Base-by-base conservation (phyloP, 1,139 yeast genomes). In the Debaryomyces singareniensis region DNA sequence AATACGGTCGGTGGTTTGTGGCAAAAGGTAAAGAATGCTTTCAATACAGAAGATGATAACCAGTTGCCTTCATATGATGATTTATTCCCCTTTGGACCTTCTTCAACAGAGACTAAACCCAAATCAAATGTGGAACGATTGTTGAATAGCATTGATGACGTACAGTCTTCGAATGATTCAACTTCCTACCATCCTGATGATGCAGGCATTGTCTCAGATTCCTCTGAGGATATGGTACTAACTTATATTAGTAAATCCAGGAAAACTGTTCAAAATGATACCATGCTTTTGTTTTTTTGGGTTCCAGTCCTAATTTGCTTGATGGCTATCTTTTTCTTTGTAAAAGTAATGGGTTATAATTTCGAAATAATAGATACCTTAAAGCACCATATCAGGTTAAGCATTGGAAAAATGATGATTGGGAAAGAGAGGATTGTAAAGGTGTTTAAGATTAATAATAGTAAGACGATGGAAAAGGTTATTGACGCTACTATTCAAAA, bases 241-340 rank as follows among this genome's bases (percentile, higher is more conserved):
- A 60, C 74, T 16, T 73, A 72, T 44, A 70, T 75, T 43, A 70
- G 72, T 46, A 76, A 73, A 47, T 69, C 71, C 5, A 60, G 79
- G 29, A 80, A 79, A 50, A 72, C 79, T 21, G 76, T 83, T 40
- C 77, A 75, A 44, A 82, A 86, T 46, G 97, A 87, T 53, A 82
- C 78, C 46, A 82, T 86, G 86, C 64, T 87, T 44, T 61, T 86
- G 35, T 83, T 86, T 49, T 87, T 87, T 68, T 87, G 97, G 97
- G 56, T 82, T 37, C 93, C 93, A 3, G 63, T 78, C 21, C 62
- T 82, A 53, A 46, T 81, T 16, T 38, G 69, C 27, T 64, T 77
- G 12, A 42, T 75, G 2, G 68, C 80, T 1, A 55, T 74, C 29
- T 68, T 76, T 47, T 55, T 76, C 26, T 55, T 61, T 46, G 55